phyloP scores from a whole-genome alignment of 495 filamentous ascomycete genomes.

The Xylaria castorea region DNA sequence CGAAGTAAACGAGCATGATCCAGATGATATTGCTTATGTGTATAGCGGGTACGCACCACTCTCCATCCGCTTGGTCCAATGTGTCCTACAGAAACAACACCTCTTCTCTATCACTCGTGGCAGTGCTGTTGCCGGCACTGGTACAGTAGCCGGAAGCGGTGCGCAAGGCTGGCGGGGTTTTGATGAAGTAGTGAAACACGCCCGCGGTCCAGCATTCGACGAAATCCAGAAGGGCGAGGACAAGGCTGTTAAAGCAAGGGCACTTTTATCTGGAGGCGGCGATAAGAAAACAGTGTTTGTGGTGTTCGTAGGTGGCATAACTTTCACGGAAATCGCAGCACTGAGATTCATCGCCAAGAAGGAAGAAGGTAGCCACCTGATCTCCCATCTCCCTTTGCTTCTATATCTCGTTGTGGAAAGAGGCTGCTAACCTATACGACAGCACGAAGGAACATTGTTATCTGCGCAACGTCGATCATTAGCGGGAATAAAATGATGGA shows the following conservation, averaged over 20 bases:
- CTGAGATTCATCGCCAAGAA: conserved; percentile 87
- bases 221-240: conserved; percentile 93
- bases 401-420: conserved; percentile 13
- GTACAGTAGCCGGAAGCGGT: conserved; percentile 58
- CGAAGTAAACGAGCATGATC: conserved; percentile 96
- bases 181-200: conserved; percentile 85
- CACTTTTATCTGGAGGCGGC: conserved; percentile 75
- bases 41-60: conserved; percentile 97
- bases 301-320: conserved; percentile 93
- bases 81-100: conserved; percentile 87
- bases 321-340: conserved; percentile 94
- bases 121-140: conserved; percentile 52
- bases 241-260: conserved; percentile 86
- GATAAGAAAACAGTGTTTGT: conserved; percentile 87
- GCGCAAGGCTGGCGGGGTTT: conserved; percentile 89
- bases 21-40: conserved; percentile 94
- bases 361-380: conserved; percentile 69
- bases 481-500: conserved; percentile 91
- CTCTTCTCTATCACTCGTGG: conserved; percentile 72
- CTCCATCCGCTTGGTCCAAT: conserved; percentile 93
- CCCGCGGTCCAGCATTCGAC: conserved; percentile 85
- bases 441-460: conserved; percentile 79
- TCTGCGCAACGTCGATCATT: conserved; percentile 90
- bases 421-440: conserved; percentile 30
- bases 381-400: not conserved